A percentile compares a stretch with the other conserved stretches of the same genome.
phyloP scores from a whole-genome alignment of 495 filamentous ascomycete genomes.

The Jackrogersella minutella region DNA sequence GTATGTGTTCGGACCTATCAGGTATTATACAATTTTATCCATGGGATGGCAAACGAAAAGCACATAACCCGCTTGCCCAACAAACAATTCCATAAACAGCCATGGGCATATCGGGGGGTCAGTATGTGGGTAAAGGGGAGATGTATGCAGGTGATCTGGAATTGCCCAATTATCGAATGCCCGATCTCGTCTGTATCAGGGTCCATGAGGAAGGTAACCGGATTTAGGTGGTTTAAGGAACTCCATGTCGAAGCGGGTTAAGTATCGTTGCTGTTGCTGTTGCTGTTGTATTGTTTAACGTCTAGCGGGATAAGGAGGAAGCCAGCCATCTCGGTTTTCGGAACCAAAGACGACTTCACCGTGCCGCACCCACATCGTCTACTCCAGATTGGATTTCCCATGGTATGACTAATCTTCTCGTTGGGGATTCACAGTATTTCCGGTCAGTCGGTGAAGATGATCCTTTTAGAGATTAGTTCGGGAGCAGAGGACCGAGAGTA shows the following conservation, averaged over 20 bases:
- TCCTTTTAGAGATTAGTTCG: not conserved
- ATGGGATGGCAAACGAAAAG: not conserved
- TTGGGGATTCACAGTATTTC: no score
- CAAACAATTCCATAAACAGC: not conserved
- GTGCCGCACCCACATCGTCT: not conserved
- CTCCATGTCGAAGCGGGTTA: no score
- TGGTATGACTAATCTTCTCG: not conserved
- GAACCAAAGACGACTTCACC: conserved; percentile 20
- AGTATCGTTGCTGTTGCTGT: no score
- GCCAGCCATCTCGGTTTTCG: conserved; percentile 9
- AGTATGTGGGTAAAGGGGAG: not conserved
- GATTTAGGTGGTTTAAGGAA: conserved; percentile 14
- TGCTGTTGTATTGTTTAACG: no score
- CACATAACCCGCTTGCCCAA: conserved; percentile 5
- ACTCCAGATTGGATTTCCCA: not conserved
- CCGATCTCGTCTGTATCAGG: conserved; percentile 14
- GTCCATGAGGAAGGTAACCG: not conserved
- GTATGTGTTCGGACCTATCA: conserved; percentile 1
- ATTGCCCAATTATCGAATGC: conserved; percentile 14
- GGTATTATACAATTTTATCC: conserved; percentile 4
- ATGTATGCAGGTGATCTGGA: conserved; percentile 2
- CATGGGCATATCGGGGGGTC: conserved; percentile 5
- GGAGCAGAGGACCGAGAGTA: not conserved
- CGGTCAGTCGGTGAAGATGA: conserved; percentile 24
- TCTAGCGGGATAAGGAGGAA: not conserved